Evolutionary conservation across 2,329 filamentous ascomycete genomes (phyloP).

Genomic region (Chrysosporium queenslandicum): DNA sequence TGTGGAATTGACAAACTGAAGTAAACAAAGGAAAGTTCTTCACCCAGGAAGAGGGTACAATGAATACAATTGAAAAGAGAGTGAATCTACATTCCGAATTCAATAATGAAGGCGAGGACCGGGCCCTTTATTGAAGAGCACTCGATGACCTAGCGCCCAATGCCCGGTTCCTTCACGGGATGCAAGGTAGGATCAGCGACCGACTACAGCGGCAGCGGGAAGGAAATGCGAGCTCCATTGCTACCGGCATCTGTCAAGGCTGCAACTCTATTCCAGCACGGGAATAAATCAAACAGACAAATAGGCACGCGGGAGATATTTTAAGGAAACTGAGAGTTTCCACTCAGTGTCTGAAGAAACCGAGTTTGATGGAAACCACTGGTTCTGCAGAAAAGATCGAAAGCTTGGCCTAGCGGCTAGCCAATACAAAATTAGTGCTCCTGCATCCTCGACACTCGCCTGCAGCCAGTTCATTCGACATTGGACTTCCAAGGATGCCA

Average conservation of each 20-base stretch:
- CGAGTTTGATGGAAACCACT: neutral
- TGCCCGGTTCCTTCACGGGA: neutral
- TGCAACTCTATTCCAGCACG: neutral
- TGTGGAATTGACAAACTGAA: neutral
- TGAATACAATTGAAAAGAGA: neutral
- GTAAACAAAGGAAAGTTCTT: slow-evolving; percentile 2
- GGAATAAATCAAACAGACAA: neutral
- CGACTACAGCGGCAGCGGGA: neutral
- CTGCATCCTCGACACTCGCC: neutral
- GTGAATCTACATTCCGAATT: neutral
- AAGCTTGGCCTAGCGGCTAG: slow-evolving; percentile 48
- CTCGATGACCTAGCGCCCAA: neutral
- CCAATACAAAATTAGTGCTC: slow-evolving; percentile 6
- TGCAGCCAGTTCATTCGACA: slow-evolving; percentile 2
- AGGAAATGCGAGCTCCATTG: neutral
- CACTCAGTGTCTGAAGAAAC: slow-evolving; percentile 3
- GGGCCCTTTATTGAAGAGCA: slow-evolving; percentile 1
- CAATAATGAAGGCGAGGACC: slow-evolving; percentile 6
- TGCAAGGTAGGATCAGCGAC: neutral
- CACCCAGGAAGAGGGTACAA: slow-evolving; percentile 4
- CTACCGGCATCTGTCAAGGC: neutral
- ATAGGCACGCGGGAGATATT: neutral
- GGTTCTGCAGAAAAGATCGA: slow-evolving; percentile 44
- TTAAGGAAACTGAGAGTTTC: neutral
- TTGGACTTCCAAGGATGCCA: neutral